A percentile compares a stretch with the other conserved stretches of the same genome.
phyloP scores from a whole-genome alignment of 768 basidiomycete species.

The Suillus variegatus region DNA sequence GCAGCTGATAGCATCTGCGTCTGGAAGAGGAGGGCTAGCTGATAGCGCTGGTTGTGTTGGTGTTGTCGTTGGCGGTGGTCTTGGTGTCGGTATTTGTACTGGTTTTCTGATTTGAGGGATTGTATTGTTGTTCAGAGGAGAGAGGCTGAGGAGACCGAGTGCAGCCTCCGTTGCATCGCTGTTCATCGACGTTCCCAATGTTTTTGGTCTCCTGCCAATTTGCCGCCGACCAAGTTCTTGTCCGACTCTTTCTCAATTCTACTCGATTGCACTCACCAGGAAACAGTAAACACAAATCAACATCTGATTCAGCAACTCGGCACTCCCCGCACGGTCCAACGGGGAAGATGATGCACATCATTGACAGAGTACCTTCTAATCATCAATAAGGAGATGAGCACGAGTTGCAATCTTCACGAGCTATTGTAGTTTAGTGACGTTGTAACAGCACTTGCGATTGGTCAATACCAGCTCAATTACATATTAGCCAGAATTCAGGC shows the following conservation, averaged over 20 bases:
- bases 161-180: slow-evolving; percentile 62
- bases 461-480: neutral
- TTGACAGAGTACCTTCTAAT: neutral
- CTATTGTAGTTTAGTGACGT: neutral
- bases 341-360: neutral
- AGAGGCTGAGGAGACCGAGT: slow-evolving; percentile 56
- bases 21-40: slow-evolving; percentile 25
- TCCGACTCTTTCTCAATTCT: neutral
- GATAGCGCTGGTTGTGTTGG: slow-evolving; percentile 10
- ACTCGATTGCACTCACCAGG: slow-evolving; percentile 2
- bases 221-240: slow-evolving; percentile 1
- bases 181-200: slow-evolving; percentile 35
- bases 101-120: slow-evolving; percentile 45
- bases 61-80: slow-evolving; percentile 14
- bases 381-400: neutral
- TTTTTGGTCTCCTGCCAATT: slow-evolving; percentile 4
- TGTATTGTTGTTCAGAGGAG: slow-evolving; percentile 37
- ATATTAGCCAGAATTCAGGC: slow-evolving; percentile 1
- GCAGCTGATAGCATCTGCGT: slow-evolving; percentile 60
- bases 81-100: slow-evolving; percentile 15
- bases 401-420: neutral
- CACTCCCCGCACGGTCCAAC: slow-evolving; percentile 1
- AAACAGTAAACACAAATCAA: slow-evolving; percentile 3
- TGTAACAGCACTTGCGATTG: neutral
- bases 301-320: slow-evolving; percentile 2